These are phyloP conservation scores for Teratosphaeria pseudoeucalypti DNA, from an alignment of 2,329 filamentous ascomycete genomes.

Conservation along the genomic window DNA sequence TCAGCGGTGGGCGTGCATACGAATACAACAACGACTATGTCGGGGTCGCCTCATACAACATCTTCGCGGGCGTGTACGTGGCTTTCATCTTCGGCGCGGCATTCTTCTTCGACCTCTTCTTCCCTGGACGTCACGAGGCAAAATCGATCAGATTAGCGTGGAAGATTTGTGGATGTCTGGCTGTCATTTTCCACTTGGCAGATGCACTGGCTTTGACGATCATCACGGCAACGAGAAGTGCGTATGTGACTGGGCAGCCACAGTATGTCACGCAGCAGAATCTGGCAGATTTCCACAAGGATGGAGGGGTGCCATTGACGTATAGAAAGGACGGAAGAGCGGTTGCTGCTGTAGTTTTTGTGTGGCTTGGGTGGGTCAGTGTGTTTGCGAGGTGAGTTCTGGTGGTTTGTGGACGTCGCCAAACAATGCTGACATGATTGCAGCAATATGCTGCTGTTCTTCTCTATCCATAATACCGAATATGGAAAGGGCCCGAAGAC, in stretches of 20 bases:
- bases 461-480: slow-evolving; percentile 30
- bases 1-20: slow-evolving; percentile 28
- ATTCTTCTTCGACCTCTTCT: slow-evolving; percentile 54
- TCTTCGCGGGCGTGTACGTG: slow-evolving; percentile 48
- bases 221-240: slow-evolving; percentile 39
- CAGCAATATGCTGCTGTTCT: slow-evolving; percentile 31
- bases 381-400: slow-evolving; percentile 35
- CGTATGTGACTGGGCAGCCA: slow-evolving; percentile 35
- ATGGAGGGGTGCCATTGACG: slow-evolving; percentile 29
- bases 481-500: slow-evolving; percentile 28
- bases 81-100: slow-evolving; percentile 49
- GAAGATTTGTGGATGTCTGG: slow-evolving; percentile 41
- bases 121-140: slow-evolving; percentile 45
- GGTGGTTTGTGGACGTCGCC: not conserved
- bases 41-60: slow-evolving; percentile 47
- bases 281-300: slow-evolving; percentile 23
- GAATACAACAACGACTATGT: slow-evolving; percentile 48
- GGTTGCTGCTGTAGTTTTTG: slow-evolving; percentile 41
- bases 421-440: not conserved
- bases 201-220: slow-evolving; percentile 42
- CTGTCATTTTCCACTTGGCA: slow-evolving; percentile 38
- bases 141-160: slow-evolving; percentile 42
- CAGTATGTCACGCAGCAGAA: slow-evolving; percentile 18
- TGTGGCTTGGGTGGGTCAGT: slow-evolving; percentile 43
- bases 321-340: slow-evolving; percentile 43